These are phyloP conservation scores for Castanospermum australe DNA, from an alignment of 306 rosid species.

Conservation along the genomic window DNA sequence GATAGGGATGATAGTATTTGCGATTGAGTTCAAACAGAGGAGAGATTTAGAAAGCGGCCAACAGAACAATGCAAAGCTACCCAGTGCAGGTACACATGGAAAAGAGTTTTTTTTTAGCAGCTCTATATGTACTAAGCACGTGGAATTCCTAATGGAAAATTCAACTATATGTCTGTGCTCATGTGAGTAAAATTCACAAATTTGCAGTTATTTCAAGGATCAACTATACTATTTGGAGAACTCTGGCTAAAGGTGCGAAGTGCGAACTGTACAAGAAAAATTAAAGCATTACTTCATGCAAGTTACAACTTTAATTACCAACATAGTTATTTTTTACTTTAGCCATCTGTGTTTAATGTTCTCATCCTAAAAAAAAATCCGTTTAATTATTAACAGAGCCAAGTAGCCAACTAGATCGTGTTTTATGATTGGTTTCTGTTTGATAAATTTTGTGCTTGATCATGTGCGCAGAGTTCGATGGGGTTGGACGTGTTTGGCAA, in stretches of 20 bases:
- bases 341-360: background rate
- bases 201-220: constrained; percentile 28
- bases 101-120: background rate
- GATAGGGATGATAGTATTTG: too few species aligned
- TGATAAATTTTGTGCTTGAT: background rate
- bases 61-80: background rate
- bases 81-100: background rate
- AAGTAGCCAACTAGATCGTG: background rate
- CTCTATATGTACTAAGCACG: background rate
- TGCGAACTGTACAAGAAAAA: background rate
- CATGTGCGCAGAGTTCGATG: constrained; percentile 11
- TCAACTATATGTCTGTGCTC: background rate
- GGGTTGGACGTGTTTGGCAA: constrained; percentile 1
- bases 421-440: background rate
- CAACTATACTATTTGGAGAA: constrained; percentile 16
- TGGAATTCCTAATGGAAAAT: background rate
- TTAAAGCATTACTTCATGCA: background rate
- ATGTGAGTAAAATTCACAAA: background rate
- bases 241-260: constrained; percentile 14
- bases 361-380: background rate
- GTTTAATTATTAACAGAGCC: background rate
- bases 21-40: background rate
- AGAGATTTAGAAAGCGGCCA: constrained; percentile 2
- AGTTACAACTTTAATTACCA: background rate
- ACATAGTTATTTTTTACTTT: background rate